phyloP scores from a whole-genome alignment of 2,329 filamentous ascomycete species.

The Alternaria metachromatica region DNA sequence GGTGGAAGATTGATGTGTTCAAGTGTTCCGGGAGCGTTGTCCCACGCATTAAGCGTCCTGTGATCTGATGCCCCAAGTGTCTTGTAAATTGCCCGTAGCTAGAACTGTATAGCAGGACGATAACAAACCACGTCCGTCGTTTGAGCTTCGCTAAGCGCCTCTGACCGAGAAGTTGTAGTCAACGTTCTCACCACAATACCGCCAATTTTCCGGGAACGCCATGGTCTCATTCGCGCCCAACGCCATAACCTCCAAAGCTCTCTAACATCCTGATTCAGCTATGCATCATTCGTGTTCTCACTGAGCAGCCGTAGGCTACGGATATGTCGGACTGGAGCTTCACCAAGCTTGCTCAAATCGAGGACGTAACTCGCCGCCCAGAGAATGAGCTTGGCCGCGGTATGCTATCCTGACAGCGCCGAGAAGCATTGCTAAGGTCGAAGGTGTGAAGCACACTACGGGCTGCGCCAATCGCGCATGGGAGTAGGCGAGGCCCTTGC shows the following conservation, averaged over 20 bases:
- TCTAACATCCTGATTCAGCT: neutral
- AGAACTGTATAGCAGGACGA: too few species aligned
- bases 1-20: too few species aligned
- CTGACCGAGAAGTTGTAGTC: too few species aligned
- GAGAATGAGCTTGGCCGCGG: neutral
- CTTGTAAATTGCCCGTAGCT: too few species aligned
- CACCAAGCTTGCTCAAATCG: neutral
- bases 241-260: neutral
- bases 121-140: too few species aligned
- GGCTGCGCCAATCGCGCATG: neutral
- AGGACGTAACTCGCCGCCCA: neutral
- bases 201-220: accelerated
- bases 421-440: neutral
- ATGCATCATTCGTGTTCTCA: neutral
- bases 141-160: too few species aligned
- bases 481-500: too few species aligned
- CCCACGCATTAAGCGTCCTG: too few species aligned
- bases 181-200: too few species aligned
- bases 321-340: neutral
- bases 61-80: too few species aligned
- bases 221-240: neutral
- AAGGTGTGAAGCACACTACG: neutral
- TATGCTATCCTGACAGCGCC: too few species aligned
- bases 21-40: too few species aligned
- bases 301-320: neutral